Evolutionary conservation across 2,329 filamentous ascomycete species (phyloP), one percentile per base, ranked within the genome.

Genomic region (Ceratocystis smalleyi): DNA sequence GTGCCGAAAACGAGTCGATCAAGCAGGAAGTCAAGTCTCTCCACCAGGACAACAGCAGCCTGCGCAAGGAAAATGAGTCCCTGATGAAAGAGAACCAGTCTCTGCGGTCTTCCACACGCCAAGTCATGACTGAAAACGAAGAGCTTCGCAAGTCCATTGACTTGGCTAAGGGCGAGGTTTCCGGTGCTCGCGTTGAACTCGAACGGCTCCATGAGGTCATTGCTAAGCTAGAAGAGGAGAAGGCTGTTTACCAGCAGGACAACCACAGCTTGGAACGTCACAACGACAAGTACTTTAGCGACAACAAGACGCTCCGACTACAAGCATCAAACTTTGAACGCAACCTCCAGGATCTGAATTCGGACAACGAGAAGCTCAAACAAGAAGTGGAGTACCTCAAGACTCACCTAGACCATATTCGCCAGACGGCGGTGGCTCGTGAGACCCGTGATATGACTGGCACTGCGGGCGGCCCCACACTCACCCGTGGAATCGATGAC

Each of bases 241-340:
- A 77, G 69, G 70, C 70, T 1, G 70, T 75, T 7, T 72, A 81
- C n/a, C 74, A 74, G 45, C 73, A 80, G 67, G 80, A 82, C 68
- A 80, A 81, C 66, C 72, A 76, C 43, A 78, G 77, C 68, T 75
- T 82, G 24, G 79, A 80, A 62, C 78, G 77, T 45, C 78, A 81
- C 69, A 82, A 82, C 66, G 79, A 82, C 61, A 78, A 77, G 67
- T 81, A 81, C 68, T 81, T 79, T 68, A 77, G 73, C 64, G 79
- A 81, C 69, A 81, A 79, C 72, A 79, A 79, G 71, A 72, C 75
- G 45, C 73, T 80, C 5, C 73, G 73, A 19, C 74, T 75, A 17
- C 77, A 82, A 69, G 81, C 80, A 67, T 74, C 75, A 27, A 73
- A 73, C 62, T 80, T 78, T 65, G 77, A 78, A 69, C 76, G 76